Percentiles rank a stretch among this genome's conserved stretches.
Conservation (phyloP, 768 basidiomycete species). For the Tricholoma matsutake region DNA sequence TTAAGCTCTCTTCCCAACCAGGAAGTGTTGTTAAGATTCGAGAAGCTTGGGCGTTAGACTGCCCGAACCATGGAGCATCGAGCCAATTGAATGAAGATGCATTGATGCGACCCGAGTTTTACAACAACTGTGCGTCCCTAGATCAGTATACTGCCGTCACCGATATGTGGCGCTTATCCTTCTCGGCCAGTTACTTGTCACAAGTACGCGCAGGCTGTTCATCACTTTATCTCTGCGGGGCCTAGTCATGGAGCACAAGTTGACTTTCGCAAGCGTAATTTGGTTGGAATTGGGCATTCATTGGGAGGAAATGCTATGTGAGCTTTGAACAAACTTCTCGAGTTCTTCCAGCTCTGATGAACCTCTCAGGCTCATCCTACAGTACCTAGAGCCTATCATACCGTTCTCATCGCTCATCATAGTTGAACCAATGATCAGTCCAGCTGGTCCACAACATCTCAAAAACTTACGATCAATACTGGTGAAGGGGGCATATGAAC, state of each 20-base stretch:
- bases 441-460: conserved; percentile 43
- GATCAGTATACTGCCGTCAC: neutral
- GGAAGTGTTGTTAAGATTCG: conserved; percentile 34
- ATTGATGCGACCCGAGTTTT: conserved; percentile 41
- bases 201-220: conserved; percentile 56
- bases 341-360: neutral
- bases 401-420: conserved; percentile 52
- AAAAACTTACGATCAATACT: conserved; percentile 38
- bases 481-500: conserved; percentile 44
- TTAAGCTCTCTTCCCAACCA: conserved; percentile 26
- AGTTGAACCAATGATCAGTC: conserved; percentile 63
- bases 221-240: conserved; percentile 50
- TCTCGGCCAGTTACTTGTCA: conserved; percentile 53
- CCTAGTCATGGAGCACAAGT: conserved; percentile 36
- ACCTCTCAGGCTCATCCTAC: conserved; percentile 47
- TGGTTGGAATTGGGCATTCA: conserved; percentile 69
- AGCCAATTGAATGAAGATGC: conserved; percentile 49
- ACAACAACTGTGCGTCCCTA: conserved; percentile 42
- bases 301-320: conserved; percentile 66
- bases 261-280: conserved; percentile 46
- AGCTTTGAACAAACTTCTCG: conserved; percentile 19
- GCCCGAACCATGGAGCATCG: conserved; percentile 70
- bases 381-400: conserved; percentile 41
- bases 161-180: neutral
- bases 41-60: conserved; percentile 69